Evolutionary conservation across 805 yeast species (phyloP).

Genomic region (Ogataea saltuana): DNA sequence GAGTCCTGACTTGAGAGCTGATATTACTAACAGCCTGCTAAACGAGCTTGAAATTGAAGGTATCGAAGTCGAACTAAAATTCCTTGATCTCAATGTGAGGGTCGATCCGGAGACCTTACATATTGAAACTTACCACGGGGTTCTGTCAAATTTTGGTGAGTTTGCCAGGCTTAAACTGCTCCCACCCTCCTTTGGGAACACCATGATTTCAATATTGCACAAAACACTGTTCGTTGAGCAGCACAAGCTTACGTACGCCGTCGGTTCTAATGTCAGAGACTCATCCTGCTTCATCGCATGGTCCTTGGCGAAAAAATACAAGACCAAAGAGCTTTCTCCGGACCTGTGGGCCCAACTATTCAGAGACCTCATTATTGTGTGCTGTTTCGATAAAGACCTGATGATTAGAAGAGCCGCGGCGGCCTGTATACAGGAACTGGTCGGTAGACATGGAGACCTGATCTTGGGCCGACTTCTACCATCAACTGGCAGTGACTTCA

Average conservation of each 20-base stretch:
- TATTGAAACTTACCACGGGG: constrained; percentile 55
- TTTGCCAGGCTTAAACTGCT: constrained; percentile 28
- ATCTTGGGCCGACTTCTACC: constrained; percentile 29
- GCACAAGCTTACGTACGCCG: constrained; percentile 46
- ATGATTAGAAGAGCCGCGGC: constrained; percentile 77
- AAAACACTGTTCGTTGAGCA: constrained; percentile 59
- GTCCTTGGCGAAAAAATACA: constrained; percentile 58
- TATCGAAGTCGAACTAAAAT: constrained; percentile 1
- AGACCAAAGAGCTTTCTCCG: constrained; percentile 21
- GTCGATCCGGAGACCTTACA: constrained; percentile 37
- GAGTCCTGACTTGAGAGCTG: constrained; percentile 40
- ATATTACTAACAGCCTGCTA: constrained; percentile 40
- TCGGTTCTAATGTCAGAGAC: constrained; percentile 76
- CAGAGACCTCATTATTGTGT: constrained; percentile 46
- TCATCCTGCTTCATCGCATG: constrained; percentile 84
- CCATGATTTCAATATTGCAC: constrained; percentile 42
- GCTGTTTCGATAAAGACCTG: constrained; percentile 73
- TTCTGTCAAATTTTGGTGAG: constrained; percentile 58
- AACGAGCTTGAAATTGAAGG: constrained; percentile 35
- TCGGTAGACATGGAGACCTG: constrained; percentile 68
- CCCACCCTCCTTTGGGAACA: constrained; percentile 26
- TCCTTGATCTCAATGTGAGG: constrained; percentile 2
- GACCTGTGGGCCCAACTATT: constrained; percentile 26
- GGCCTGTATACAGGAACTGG: constrained; percentile 83
- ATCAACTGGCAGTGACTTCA: constrained; percentile 15